phyloP scores from a whole-genome alignment of 805 yeast genomes.

The Candida methanosorbosa region DNA sequence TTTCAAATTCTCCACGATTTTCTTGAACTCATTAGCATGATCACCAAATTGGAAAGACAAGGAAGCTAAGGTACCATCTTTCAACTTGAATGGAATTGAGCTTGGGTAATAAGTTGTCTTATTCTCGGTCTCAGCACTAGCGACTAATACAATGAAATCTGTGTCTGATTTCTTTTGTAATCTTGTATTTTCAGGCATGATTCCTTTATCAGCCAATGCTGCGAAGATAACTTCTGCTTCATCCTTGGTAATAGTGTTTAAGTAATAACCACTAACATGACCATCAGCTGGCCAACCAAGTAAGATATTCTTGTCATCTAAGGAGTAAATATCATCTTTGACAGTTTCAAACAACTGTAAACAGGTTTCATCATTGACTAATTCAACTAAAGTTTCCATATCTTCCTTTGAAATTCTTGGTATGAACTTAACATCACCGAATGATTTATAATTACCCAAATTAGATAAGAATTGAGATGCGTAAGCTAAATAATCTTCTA shows the following conservation, averaged over 20 bases:
- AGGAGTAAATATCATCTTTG: conserved; percentile 39
- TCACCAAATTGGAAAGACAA: conserved; percentile 68
- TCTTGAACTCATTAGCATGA: conserved; percentile 54
- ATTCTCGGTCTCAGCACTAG: conserved; percentile 49
- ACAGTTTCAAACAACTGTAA: conserved; percentile 32
- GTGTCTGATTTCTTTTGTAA: conserved; percentile 44
- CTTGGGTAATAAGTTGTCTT: conserved; percentile 50
- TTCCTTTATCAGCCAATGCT: conserved; percentile 51
- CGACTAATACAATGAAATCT: conserved; percentile 55
- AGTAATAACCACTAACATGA: conserved; percentile 68
- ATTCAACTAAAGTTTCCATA: conserved; percentile 40
- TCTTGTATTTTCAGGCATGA: conserved; percentile 77
- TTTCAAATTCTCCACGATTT: conserved; percentile 46
- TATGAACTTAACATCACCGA: conserved; percentile 82
- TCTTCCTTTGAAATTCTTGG: conserved; percentile 47
- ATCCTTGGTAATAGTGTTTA: conserved; percentile 40
- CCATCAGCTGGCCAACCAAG: conserved; percentile 77
- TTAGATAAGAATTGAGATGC: conserved; percentile 69
- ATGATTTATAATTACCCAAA: conserved; percentile 75
- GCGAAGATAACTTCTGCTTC: conserved; percentile 64
- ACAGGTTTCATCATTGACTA: conserved; percentile 27
- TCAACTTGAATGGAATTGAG: conserved; percentile 26
- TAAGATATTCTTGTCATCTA: conserved; percentile 39
- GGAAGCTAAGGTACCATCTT: conserved; percentile 30
- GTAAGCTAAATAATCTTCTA: conserved; percentile 52